phyloP scores from a whole-genome alignment of 805 yeast species.

The Candida insectorum region DNA sequence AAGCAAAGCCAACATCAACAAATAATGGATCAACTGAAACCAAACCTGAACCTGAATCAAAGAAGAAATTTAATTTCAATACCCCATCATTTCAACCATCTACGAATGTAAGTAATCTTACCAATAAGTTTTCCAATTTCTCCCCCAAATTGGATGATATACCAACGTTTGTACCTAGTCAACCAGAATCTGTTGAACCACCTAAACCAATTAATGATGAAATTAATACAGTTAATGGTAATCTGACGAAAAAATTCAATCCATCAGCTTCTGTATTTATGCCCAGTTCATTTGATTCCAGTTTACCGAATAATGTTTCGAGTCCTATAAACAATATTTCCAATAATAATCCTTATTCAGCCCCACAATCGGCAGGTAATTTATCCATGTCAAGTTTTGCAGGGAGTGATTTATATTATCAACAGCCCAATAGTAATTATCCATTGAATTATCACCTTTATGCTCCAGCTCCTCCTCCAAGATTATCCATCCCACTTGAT shows the following conservation, averaged over 20 bases:
- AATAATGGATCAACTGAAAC: background rate
- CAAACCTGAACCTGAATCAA: constrained; percentile 3
- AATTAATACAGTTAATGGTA: background rate
- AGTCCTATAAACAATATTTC: background rate
- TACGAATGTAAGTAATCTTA: constrained; percentile 21
- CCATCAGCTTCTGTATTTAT: constrained; percentile 39
- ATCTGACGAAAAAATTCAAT: constrained; percentile 26
- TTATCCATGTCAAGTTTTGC: constrained; percentile 4
- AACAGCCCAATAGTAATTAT: constrained; percentile 21
- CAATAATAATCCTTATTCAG: constrained; percentile 4
- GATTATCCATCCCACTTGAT: constrained; percentile 53
- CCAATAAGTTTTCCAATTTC: constrained; percentile 38
- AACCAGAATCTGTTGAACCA: background rate
- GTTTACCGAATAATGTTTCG: no score
- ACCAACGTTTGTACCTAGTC: constrained; percentile 48
- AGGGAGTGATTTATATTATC: constrained; percentile 17
- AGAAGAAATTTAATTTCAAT: constrained; percentile 33
- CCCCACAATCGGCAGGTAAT: constrained; percentile 6
- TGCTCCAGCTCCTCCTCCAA: constrained; percentile 86
- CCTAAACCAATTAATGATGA: background rate
- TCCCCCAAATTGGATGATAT: constrained; percentile 49
- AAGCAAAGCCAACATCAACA: background rate
- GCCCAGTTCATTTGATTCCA: constrained; percentile 17
- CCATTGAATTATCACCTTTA: constrained; percentile 81
- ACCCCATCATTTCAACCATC: constrained; percentile 43